Evolutionary conservation across 805 yeast genomes (phyloP), one percentile per base, ranked within the genome.

Genomic region (Hanseniaspora clermontiae): DNA sequence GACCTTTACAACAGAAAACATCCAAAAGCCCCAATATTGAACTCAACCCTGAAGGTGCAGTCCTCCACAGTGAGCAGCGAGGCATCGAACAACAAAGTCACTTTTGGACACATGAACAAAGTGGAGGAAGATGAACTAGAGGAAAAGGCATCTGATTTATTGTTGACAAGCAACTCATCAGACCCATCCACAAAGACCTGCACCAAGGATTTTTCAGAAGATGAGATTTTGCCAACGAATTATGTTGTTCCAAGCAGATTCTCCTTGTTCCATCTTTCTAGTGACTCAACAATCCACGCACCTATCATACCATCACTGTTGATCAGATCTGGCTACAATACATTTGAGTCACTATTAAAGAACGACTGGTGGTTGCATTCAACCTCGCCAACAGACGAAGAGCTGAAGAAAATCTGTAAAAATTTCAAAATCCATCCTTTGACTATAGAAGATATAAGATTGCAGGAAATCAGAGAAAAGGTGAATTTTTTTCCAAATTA

Each of bases 371-470:
- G 97, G 97, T 73, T 93, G 46, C 97, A 93, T 68, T 89, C 97
- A 66, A 74, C 81, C 43, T 84, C 95, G 65, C 97, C 98, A 6
- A 87, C 96, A 0, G 97, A 91, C 66, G 82, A 82, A 20, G 98
- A 93, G 70, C 88, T 93, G 96, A 85, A 85, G 66, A 82, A 87
- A 63, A 68, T 93, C 43, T 84, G 96, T 10, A 90, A 90, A 64
- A 93, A 97, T 0, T 91, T 91, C 69, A 96, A 96, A 10, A 87
- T 91, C 71, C 98, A 91, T 74, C 98, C 98, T 34, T 81, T 91
- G 74, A 91, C 98, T 0, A 89, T 96, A 1, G 98, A 91, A 72
- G 98, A 91, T 81, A 90, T 91, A 61, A 75, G 96, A 57, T 86
- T 88, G 80, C 95, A 90, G 72, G 98, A 91, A 72, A 81, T 96